Evolutionary conservation across 331 rosid species (phyloP), one percentile per base, ranked within the genome.

Genomic region (Ulmus americana): DNA sequence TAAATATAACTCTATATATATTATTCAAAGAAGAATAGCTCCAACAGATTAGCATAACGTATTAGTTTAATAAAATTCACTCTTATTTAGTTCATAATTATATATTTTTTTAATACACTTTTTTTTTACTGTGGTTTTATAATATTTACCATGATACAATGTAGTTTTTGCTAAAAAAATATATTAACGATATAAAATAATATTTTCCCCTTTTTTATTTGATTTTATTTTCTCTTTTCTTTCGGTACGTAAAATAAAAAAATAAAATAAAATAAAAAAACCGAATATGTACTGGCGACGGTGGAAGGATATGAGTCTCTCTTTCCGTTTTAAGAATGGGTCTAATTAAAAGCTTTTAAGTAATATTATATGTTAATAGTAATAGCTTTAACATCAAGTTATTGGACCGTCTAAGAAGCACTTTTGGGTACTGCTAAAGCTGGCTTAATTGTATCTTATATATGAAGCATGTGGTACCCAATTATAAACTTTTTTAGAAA

Each of bases 241-340:
- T 77, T 73, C 20, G 83, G 81, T 70, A n/a, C n/a, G n/a, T n/a
- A n/a, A n/a, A n/a, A n/a, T n/a, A 63, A 65, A 40, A 65, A 65
- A 63, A 56, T n/a, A n/a, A n/a, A n/a, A n/a, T n/a, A 46, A 65
- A 53, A 55, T 63, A 44, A 55, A 43, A 45, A 48, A 49, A 55
- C 43, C 45, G 53, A 49, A 56, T 68, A 67, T 39, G 68, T 63
- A 42, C 10, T 7, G 63, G 39, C 39, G 75, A 75, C 67, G 58
- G 57, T 57, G 47, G 8, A 59, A n/a, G 40, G 50, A 65, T 2
- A 7, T 6, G 39, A 67, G 18, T 38, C 5, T 22, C 51, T 1
- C 20, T 45, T 8, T 62, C 50, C 55, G 16, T 47, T 62, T 45
- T 20, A 62, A 62, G 14, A 28, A 61, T 28, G 35, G 35, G 35